These are phyloP conservation scores for Aspergillus jensenii DNA, from an alignment of 2,329 filamentous ascomycete genomes.

Conservation along the genomic window DNA sequence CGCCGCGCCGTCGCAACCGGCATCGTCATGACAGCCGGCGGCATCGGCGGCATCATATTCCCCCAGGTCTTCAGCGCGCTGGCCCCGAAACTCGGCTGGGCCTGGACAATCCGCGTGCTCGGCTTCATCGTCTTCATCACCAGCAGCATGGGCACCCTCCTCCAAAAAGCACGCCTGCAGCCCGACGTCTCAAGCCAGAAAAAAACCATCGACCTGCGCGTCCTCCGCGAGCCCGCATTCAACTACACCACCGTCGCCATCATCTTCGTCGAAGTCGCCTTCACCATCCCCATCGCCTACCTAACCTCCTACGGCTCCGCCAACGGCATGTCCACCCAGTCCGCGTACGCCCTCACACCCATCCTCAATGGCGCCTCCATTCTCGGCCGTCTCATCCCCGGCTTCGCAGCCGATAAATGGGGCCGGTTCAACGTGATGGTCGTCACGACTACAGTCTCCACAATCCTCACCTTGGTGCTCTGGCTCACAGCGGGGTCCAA, in stretches of 20 bases:
- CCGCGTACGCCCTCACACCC: conserved; percentile 26
- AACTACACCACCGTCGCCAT: conserved; percentile 19
- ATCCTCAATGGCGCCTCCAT: conserved; percentile 27
- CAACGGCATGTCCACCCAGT: conserved; percentile 11
- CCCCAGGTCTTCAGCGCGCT: conserved; percentile 32
- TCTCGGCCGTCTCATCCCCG: conserved; percentile 23
- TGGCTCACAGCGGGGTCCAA: background rate
- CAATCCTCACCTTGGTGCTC: background rate
- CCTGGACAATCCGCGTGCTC: conserved; percentile 39
- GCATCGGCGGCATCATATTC: conserved; percentile 33
- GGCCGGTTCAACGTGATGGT: conserved; percentile 25
- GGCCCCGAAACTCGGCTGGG: conserved; percentile 31
- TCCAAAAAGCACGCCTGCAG: conserved; percentile 17
- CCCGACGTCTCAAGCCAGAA: conserved; percentile 11
- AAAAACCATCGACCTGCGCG: conserved; percentile 21
- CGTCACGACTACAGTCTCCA: background rate
- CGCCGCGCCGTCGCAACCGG: conserved; percentile 35
- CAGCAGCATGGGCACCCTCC: conserved; percentile 22
- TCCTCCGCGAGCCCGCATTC: conserved; percentile 18
- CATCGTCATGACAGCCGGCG: conserved; percentile 33
- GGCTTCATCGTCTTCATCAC: conserved; percentile 32
- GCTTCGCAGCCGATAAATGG: conserved; percentile 25
- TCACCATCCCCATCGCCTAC: conserved; percentile 30
- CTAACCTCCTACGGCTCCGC: conserved; percentile 20
- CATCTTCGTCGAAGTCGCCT: conserved; percentile 26